A percentile compares a stretch with the other conserved stretches of the same genome.
phyloP scores from a whole-genome alignment of 352 stramenopile genomes.

The Elongisporangium prolatum region DNA sequence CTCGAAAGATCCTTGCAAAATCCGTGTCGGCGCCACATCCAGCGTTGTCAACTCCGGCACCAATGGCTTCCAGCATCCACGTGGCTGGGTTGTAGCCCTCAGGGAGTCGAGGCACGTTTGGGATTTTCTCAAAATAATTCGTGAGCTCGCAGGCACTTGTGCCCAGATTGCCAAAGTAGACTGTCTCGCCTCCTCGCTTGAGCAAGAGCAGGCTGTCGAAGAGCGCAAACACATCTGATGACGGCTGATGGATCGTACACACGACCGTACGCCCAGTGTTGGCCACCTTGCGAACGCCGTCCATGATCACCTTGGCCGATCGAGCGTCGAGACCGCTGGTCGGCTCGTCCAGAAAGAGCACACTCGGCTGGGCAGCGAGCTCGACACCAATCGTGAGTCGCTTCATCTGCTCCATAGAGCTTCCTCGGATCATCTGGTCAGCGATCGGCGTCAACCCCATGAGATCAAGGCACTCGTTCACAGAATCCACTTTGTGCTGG shows the following conservation, averaged over 20 bases:
- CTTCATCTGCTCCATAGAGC: background rate
- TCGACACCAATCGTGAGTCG: background rate
- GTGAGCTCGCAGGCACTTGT: conserved; percentile 11
- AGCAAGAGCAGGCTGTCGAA: conserved; percentile 59
- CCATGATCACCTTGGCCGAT: background rate
- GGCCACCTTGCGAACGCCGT: background rate
- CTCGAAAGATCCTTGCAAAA: conserved; percentile 7
- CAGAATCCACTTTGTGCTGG: background rate
- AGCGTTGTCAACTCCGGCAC: conserved; percentile 18
- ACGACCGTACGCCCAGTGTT: background rate
- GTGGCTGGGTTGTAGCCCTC: conserved; percentile 46
- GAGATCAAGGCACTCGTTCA: background rate
- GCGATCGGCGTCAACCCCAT: background rate
- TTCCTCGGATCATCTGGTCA: background rate
- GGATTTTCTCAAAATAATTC: conserved; percentile 37
- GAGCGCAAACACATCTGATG: conserved; percentile 22
- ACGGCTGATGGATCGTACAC: background rate
- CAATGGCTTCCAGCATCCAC: conserved; percentile 75
- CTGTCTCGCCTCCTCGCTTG: conserved; percentile 4
- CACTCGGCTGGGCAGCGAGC: background rate
- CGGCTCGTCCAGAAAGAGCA: background rate
- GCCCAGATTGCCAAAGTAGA: background rate
- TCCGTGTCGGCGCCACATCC: conserved; percentile 1
- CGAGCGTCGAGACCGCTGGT: background rate
- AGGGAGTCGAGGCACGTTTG: conserved; percentile 15